phyloP scores from a whole-genome alignment of 2,329 filamentous ascomycete genomes.

The Fusarium nygamai region DNA sequence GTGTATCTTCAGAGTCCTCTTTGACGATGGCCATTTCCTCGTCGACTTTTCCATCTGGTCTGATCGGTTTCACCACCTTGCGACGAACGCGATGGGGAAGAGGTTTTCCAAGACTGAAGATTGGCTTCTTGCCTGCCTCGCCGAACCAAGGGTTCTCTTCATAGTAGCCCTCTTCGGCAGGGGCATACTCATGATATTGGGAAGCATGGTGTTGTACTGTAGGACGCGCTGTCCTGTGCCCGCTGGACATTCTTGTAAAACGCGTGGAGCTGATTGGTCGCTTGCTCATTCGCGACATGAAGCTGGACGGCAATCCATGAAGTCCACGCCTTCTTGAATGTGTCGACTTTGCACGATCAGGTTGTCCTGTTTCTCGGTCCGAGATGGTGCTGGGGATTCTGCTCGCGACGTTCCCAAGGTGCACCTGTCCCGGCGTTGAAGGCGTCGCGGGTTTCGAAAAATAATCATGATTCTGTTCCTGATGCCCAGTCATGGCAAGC shows the following conservation, averaged over 20 bases:
- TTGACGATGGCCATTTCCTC: slow-evolving; percentile 18
- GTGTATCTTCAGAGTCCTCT: background rate
- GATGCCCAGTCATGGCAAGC: background rate
- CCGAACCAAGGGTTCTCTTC: slow-evolving; percentile 36
- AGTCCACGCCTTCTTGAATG: background rate
- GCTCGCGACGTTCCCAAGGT: slow-evolving; percentile 14
- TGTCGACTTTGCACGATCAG: background rate
- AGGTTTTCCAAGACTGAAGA: slow-evolving; percentile 35
- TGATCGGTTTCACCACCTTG: background rate
- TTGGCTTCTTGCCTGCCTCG: slow-evolving; percentile 20
- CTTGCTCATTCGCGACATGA: slow-evolving; percentile 14
- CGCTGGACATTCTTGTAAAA: background rate
- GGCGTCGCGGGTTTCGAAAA: slow-evolving; percentile 13
- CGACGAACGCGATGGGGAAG: slow-evolving; percentile 29
- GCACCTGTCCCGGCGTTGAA: slow-evolving; percentile 16
- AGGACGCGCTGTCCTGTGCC: background rate
- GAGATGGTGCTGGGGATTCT: slow-evolving; percentile 20
- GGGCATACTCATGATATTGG: slow-evolving; percentile 3
- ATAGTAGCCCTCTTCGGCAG: slow-evolving; percentile 30
- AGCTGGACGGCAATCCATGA: background rate
- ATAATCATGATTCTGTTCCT: slow-evolving; percentile 14
- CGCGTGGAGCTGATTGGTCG: background rate
- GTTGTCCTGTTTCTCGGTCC: background rate
- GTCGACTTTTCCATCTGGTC: background rate
- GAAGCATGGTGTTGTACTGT: background rate